These are phyloP conservation scores for Trichoderma atroviride DNA, from an alignment of 2,329 filamentous ascomycete species.

Conservation along the genomic window DNA sequence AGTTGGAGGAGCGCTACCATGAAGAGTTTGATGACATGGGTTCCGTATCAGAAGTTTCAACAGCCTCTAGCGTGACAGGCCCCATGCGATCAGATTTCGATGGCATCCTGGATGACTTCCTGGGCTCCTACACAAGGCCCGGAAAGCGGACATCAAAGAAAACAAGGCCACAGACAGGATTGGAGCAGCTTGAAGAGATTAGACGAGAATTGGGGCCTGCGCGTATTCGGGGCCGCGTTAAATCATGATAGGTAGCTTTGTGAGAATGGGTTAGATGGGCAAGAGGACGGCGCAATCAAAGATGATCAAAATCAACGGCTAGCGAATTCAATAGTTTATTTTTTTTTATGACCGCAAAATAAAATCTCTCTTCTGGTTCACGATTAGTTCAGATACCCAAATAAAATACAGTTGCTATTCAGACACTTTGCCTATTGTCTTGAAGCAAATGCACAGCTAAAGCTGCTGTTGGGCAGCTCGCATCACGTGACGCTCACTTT, in stretches of 20 bases:
- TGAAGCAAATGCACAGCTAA: neutral
- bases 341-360: neutral
- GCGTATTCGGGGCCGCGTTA: constrained; percentile 51
- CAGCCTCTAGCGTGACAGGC: constrained; percentile 67
- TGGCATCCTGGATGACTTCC: constrained; percentile 88
- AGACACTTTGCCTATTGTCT: neutral
- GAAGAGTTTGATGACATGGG: constrained; percentile 53
- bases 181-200: constrained; percentile 91
- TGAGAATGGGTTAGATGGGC: neutral
- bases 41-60: constrained; percentile 64
- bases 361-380: neutral
- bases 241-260: constrained; percentile 2
- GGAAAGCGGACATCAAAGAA: constrained; percentile 79
- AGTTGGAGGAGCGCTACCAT: constrained; percentile 76
- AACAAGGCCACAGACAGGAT: constrained; percentile 75
- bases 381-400: neutral
- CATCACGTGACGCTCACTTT: constrained; percentile 26
- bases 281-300: neutral
- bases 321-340: constrained; percentile 3
- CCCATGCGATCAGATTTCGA: constrained; percentile 80
- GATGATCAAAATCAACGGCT: neutral
- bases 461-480: neutral
- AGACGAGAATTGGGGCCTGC: constrained; percentile 78
- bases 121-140: constrained; percentile 71
- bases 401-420: neutral